Base-by-base conservation (phyloP, 441 rosid genomes). In the Populus hybrid region DNA sequence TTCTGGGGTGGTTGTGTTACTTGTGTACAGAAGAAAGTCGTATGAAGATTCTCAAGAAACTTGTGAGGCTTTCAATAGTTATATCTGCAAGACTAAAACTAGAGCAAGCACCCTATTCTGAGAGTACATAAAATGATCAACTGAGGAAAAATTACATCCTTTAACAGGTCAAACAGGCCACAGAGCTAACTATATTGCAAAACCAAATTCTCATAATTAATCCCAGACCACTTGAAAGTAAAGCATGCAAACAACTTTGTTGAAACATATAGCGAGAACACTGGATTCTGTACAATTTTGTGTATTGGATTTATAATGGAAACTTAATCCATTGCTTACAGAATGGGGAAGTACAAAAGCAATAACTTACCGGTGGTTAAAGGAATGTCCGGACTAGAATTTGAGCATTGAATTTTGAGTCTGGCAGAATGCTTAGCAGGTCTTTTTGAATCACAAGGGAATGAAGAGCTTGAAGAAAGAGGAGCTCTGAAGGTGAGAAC, bases 401-500 rank as follows among this genome's bases (percentile, higher is more conserved):
- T 81, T 56, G 89, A 85, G 83, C 90, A 83, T 9, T 64, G 74
- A 77, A 84, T 70, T 69, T 76, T 64, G 26, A 74, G 67, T 18
- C 8, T 29, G 8, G 80, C 24, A 16, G 76, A 23, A 69, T 8
- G 74, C 21, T 72, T 83, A 33, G 36, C 38, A 31, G 65, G 59
- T 68, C 70, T 67, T 71, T 53, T 74, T 12, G 82, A 74, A 78
- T 68, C 72, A 69, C 50, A 64, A n/a, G 76, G 59, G 71, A 84
- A 79, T 35, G 67, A 14, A 5, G 74, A 81, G 68, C 63, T 73
- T 8, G 87, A 36, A 20, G 11, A 80, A 9, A 78, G 74, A 78
- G 84, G 81, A n/a, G 53, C 45, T 29, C 78, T 33, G 35, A 81
- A 73, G 75, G 82, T 45, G 53, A 83, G 63, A 74, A 73, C 79